These are phyloP conservation scores for Phytophthora syringae DNA, from an alignment of 352 stramenopile genomes.

Conservation along the genomic window DNA sequence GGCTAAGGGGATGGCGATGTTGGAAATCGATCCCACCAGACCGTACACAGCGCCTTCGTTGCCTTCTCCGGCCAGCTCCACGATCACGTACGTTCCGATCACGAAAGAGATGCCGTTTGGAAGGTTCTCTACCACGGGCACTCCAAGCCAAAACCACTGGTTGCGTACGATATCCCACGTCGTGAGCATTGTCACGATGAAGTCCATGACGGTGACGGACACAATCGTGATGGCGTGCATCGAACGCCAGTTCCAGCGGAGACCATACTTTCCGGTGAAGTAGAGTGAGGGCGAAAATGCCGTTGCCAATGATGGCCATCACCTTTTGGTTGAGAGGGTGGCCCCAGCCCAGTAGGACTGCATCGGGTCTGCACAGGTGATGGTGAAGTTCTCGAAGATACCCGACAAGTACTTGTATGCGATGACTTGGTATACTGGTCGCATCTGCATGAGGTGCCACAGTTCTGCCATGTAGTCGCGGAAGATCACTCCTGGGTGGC, in stretches of 20 bases:
- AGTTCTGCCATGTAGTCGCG: slow-evolving; percentile 47
- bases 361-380: slow-evolving; percentile 38
- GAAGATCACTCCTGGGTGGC: slow-evolving; percentile 36
- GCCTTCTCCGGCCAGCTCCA: slow-evolving; percentile 51
- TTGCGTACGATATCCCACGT: slow-evolving; percentile 51
- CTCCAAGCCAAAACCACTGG: slow-evolving; percentile 57
- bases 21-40: slow-evolving; percentile 50
- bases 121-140: slow-evolving; percentile 37
- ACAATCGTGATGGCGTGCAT: slow-evolving; percentile 37
- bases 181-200: slow-evolving; percentile 37
- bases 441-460: slow-evolving; percentile 41
- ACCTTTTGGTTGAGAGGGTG: slow-evolving; percentile 46
- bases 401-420: slow-evolving; percentile 45
- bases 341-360: slow-evolving; percentile 37
- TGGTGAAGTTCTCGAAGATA: slow-evolving; percentile 48
- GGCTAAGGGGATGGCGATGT: slow-evolving; percentile 49
- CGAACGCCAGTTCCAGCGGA: slow-evolving; percentile 48
- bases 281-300: slow-evolving; percentile 39
- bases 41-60: slow-evolving; percentile 57
- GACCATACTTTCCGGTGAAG: slow-evolving; percentile 37
- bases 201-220: slow-evolving; percentile 37
- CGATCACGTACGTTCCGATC: slow-evolving; percentile 44
- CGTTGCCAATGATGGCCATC: slow-evolving; percentile 40
- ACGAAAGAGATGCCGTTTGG: slow-evolving; percentile 48
- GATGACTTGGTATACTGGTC: slow-evolving; percentile 54